Base-by-base conservation (phyloP, 2,329 filamentous ascomycete genomes). In the Colletotrichum sp. region DNA sequence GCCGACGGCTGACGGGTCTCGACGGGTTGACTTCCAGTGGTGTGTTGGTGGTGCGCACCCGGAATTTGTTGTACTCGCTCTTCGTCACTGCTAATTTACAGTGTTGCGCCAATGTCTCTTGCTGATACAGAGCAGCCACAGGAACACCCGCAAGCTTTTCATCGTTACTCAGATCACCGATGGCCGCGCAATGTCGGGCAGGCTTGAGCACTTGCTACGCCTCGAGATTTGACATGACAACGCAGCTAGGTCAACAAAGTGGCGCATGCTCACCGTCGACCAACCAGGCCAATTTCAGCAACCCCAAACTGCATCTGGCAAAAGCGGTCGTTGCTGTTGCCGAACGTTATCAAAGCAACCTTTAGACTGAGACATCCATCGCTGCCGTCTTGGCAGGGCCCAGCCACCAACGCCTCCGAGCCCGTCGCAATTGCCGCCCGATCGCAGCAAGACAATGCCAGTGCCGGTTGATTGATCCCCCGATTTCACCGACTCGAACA, bases 331-430 rank as follows among this genome's bases (percentile, higher is more conserved):
- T 64, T 28, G 21, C 28, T 26, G 32, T 64, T 28, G 34, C 9
- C 21, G 24, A 49, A 16, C 26, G 44, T 60, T 26, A 15, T 73
- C 65, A 57, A 63, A 64, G 64, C 28, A 64, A 13, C 67, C 21
- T 39, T 30, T 28, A 39, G 63, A 63, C 44, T 65, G 44, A 73
- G 70, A 69, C 70, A 69, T 52, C 60, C 55, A 18, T 69, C 39
- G 57, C 28, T 73, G 64, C 71, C 44, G 28, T 69, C 73, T 69
- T 69, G 44, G 70, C 57, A 73, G 59, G 69, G 34, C 65, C 64
- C 59, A 73, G 57, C 64, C 57, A 39, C 65, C 15, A 68, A 64
- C 39, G 55, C 36, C 49, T 24, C 32, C 30, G 16, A 60, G 66
- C 66, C 16, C 24, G 16, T 57, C n/a, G 52, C 52, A 24, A 44